phyloP scores from a whole-genome alignment of 2,329 filamentous ascomycete species.

The Diaporthe sp. region DNA sequence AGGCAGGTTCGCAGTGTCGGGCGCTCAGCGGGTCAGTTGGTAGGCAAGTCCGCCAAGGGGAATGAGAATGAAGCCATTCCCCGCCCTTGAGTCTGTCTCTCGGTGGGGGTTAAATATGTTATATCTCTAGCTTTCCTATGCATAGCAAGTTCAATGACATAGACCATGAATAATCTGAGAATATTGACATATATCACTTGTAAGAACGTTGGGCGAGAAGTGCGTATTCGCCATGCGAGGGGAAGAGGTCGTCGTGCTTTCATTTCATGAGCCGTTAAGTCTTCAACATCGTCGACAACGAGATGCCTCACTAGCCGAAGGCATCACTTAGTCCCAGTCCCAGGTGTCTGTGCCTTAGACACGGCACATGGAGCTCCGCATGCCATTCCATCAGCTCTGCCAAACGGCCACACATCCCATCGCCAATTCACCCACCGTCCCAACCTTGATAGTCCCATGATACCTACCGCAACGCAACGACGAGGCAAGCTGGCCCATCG shows the following conservation, averaged over 20 bases:
- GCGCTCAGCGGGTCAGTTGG: too few relatives aligned
- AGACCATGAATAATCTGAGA: not conserved
- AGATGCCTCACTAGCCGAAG: too few relatives aligned
- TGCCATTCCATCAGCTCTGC: not conserved
- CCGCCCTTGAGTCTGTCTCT: not conserved
- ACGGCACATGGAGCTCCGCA: not conserved
- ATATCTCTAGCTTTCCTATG: not conserved
- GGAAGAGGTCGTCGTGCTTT: not conserved
- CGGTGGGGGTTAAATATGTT: not conserved
- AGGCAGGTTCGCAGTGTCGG: not conserved
- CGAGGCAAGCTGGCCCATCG: constrained; percentile 1
- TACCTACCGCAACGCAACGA: not conserved
- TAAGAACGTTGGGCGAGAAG: not conserved
- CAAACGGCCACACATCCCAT: not conserved
- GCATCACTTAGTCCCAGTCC: not conserved
- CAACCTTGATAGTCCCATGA: not conserved
- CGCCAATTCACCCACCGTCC: not conserved
- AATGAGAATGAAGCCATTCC: not conserved
- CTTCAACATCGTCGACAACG: not conserved
- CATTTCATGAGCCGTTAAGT: not conserved
- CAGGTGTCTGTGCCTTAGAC: not conserved
- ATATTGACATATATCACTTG: not conserved
- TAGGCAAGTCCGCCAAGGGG: not conserved
- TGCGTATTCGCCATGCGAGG: too few relatives aligned
- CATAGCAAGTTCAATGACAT: not conserved